These are phyloP conservation scores for Cutaneotrichosporon curvatum DNA, from an alignment of 1,284 basidiomycete species.

Conservation along the genomic window DNA sequence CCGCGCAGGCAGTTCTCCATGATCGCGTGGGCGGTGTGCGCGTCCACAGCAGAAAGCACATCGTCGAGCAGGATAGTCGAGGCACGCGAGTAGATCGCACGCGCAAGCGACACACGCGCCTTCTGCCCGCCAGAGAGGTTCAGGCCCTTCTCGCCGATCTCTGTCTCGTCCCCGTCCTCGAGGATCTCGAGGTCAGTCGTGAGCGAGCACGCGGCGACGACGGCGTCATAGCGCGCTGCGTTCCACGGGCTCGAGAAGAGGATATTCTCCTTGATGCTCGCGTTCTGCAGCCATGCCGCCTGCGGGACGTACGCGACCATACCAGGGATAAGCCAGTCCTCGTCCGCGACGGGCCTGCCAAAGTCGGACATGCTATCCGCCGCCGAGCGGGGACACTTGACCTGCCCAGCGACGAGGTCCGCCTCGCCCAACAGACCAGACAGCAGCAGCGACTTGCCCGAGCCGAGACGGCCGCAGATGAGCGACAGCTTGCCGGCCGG, in stretches of 20 bases:
- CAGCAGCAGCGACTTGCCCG: constrained; percentile 74
- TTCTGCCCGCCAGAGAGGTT: constrained; percentile 94
- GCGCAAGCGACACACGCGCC: constrained; percentile 77
- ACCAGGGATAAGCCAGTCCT: constrained; percentile 68
- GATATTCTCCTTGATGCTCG: constrained; percentile 90
- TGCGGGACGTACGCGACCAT: constrained; percentile 87
- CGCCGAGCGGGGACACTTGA: constrained; percentile 72
- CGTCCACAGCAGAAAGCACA: constrained; percentile 57
- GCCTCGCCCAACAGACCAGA: constrained; percentile 81
- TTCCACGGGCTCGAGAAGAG: constrained; percentile 78
- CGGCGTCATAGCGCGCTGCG: constrained; percentile 66
- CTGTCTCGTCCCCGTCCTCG: constrained; percentile 85
- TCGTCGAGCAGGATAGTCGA: constrained; percentile 82
- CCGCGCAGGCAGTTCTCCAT: constrained; percentile 76
- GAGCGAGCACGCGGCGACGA: constrained; percentile 69
- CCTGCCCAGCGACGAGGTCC: constrained; percentile 62
- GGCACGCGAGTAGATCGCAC: constrained; percentile 89
- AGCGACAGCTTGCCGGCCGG: constrained; percentile 68
- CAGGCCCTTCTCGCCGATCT: constrained; percentile 53
- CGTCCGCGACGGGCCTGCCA: constrained; percentile 34
- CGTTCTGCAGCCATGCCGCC: constrained; percentile 66
- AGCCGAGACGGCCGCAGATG: constrained; percentile 62
- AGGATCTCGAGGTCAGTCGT: constrained; percentile 77
- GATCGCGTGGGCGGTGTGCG: constrained; percentile 76
- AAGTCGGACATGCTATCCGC: constrained; percentile 67